phyloP scores from a whole-genome alignment of 116 monocot genomes.

The Phalaenopsis hybrid region DNA sequence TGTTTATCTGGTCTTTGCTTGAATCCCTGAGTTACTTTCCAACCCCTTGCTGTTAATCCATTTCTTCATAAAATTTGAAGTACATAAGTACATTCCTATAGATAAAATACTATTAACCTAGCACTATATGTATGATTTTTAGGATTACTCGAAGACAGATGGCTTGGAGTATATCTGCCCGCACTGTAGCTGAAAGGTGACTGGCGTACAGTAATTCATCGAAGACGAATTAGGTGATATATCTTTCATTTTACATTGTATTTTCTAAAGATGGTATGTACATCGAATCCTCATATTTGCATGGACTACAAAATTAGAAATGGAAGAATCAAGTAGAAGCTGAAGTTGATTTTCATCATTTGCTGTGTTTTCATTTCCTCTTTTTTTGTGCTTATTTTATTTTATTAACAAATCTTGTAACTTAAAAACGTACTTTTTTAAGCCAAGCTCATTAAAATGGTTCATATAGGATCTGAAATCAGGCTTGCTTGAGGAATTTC shows the following conservation, averaged over 20 bases:
- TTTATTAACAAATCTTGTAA: too few species aligned
- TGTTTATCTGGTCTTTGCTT: neutral
- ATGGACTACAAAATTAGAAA: too few species aligned
- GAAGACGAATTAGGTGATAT: neutral
- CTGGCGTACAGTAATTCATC: neutral
- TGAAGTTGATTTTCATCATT: too few species aligned
- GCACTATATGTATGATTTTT: neutral
- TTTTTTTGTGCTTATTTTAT: too few species aligned
- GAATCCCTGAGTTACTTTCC: neutral
- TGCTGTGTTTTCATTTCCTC: too few species aligned
- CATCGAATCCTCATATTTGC: neutral
- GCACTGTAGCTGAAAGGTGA: neutral
- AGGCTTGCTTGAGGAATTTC: too few species aligned
- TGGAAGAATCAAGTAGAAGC: too few species aligned
- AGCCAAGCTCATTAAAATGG: too few species aligned
- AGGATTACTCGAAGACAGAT: conserved; percentile 4
- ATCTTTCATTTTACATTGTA: neutral
- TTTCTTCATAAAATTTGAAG: too few species aligned
- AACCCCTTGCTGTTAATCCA: too few species aligned
- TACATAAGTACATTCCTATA: neutral
- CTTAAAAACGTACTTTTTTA: too few species aligned
- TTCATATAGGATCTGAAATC: too few species aligned
- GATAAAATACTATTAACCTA: neutral
- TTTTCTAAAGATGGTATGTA: neutral
- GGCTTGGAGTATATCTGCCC: neutral